phyloP scores from a whole-genome alignment of 163 green algal genomes.

The Chlamydomonas reinhardtii region DNA sequence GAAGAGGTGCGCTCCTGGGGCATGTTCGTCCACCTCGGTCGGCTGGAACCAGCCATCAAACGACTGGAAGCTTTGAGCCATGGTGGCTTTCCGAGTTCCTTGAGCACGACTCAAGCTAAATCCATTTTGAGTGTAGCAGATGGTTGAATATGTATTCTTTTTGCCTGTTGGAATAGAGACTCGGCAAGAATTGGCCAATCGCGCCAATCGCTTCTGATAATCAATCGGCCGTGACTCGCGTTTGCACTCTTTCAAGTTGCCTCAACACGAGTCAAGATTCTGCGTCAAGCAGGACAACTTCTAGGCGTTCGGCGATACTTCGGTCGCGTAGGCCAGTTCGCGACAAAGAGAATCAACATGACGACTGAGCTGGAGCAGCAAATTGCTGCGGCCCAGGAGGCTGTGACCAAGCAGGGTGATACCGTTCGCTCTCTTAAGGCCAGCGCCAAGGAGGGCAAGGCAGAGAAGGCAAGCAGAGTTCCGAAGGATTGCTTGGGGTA shows the following conservation, averaged over 20 bases:
- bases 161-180: too few relatives aligned
- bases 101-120: background rate
- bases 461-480: conserved; percentile 65
- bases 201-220: too few relatives aligned
- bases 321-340: background rate
- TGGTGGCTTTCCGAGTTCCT: too few relatives aligned
- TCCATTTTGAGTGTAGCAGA: background rate
- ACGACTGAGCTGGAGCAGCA: conserved; percentile 61
- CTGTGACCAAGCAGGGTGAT: conserved; percentile 88
- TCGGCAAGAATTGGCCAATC: too few relatives aligned
- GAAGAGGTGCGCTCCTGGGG: conserved; percentile 21
- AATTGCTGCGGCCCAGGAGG: conserved; percentile 79
- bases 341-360: conserved; percentile 14
- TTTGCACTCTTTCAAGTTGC: background rate
- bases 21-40: too few relatives aligned
- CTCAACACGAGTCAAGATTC: conserved; percentile 3
- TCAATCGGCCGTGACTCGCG: too few relatives aligned
- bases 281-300: conserved; percentile 21
- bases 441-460: conserved; percentile 83
- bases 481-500: background rate
- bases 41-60: background rate
- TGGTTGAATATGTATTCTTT: too few relatives aligned
- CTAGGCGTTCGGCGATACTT: background rate
- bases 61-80: background rate
- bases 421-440: conserved; percentile 93